Evolutionary conservation across 768 basidiomycete species (phyloP).

Genomic region (Boletus huronensis): DNA sequence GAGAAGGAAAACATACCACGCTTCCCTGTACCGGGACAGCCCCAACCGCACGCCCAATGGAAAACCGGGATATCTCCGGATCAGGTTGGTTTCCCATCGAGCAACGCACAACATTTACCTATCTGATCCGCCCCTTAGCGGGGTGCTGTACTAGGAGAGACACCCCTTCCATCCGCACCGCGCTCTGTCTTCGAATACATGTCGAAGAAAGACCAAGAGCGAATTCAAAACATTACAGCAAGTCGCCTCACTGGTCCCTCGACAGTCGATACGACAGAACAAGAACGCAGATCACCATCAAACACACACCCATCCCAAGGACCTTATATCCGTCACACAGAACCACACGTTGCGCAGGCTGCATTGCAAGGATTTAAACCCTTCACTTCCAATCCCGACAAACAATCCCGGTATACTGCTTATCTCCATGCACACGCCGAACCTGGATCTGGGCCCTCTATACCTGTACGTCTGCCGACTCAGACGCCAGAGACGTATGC

Average conservation of each 20-base stretch:
- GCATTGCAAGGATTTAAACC: conserved; percentile 90
- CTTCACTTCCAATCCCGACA: conserved; percentile 68
- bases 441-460: conserved; percentile 39
- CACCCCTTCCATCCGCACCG: conserved; percentile 60
- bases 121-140: conserved; percentile 49
- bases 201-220: conserved; percentile 87
- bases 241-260: conserved; percentile 24
- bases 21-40: conserved; percentile 21
- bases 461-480: conserved; percentile 49
- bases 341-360: conserved; percentile 79
- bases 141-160: conserved; percentile 80
- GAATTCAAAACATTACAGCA: conserved; percentile 61
- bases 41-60: conserved; percentile 47
- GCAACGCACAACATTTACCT: background rate
- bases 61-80: conserved; percentile 63
- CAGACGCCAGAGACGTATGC: conserved; percentile 70
- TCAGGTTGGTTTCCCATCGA: conserved; percentile 47
- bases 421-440: conserved; percentile 75
- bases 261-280: conserved; percentile 24
- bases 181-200: conserved; percentile 93
- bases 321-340: conserved; percentile 54
- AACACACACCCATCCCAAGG: conserved; percentile 23
- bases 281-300: conserved; percentile 18
- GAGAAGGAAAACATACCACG: conserved; percentile 45
- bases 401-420: conserved; percentile 81